phyloP scores from a whole-genome alignment of 2,329 filamentous ascomycete species.

The Harringtonia lauricola region DNA sequence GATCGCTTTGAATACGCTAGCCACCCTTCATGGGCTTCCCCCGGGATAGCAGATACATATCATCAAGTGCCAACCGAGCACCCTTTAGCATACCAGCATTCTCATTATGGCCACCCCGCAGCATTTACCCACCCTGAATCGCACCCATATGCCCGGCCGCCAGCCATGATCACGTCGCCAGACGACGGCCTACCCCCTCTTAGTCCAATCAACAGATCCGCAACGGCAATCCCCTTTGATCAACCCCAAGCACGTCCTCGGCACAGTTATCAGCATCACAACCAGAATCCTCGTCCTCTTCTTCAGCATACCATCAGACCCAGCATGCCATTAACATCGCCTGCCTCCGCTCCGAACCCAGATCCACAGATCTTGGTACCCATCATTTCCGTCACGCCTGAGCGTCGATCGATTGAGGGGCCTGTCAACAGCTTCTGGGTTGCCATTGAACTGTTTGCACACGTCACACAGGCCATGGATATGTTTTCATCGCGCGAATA shows the following conservation, averaged over 20 bases:
- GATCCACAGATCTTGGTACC: constrained; percentile 10
- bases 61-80: too few relatives aligned
- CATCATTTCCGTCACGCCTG: constrained; percentile 11
- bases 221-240: constrained; percentile 3
- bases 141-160: neutral
- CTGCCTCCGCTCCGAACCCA: neutral
- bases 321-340: neutral
- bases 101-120: neutral
- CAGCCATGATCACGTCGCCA: neutral
- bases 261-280: neutral
- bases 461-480: constrained; percentile 14
- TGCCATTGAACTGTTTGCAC: constrained; percentile 35
- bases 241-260: neutral
- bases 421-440: constrained; percentile 18
- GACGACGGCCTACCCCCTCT: neutral
- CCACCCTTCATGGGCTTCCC: too few relatives aligned
- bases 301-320: neutral
- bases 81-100: neutral
- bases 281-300: neutral
- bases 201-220: constrained; percentile 1
- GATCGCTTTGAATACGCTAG: neutral
- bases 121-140: neutral
- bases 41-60: too few relatives aligned
- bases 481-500: neutral
- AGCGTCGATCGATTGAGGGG: constrained; percentile 6